Evolutionary conservation across 176 grass and related monocot genomes (phyloP), one percentile per base, ranked within the genome.

Genomic region (Eragrostis curvula): DNA sequence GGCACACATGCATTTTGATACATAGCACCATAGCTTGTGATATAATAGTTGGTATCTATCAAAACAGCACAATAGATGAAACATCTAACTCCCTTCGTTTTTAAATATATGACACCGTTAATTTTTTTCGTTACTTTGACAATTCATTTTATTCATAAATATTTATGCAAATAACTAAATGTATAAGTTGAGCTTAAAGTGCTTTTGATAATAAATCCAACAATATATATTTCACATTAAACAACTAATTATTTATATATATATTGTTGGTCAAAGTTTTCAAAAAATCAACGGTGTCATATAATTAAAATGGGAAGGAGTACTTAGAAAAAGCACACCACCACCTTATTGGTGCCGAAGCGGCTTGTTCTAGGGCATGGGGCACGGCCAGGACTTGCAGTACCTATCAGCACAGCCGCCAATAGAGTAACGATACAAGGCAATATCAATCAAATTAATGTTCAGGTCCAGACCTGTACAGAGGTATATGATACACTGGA

Each of bases 391-490:
- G 63, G 8, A 42, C 29, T 30, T 18, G 2, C 2, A 67, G 12
- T 73, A 73, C 9, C 41, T 42, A 79, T 79, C 5, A 47, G 81
- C 40, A 60, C 59, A 79, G 18, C 3, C n/a, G 6, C 16, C 72
- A 77, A 18, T 71, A 52, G 48, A 71, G 47, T 71, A 76, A 77
- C 73, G 66, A 86, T 90, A 73, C 84, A 83, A 30, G 84, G 60
- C 74, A 52, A 51, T 86, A 83, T 86, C 80, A 87, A 87, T 85
- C 87, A 91, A 91, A 94, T 91, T 85, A 82, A 87, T 86, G 50
- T 89, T 89, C 89, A 89, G 84, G 89, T 89, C 81, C 89, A 43
- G 89, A 94, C 72, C 89, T 94, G 89, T 94, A 94, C 89, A 94
- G 65, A 61, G 89, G 89, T 92, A 87, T 91, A 87, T 87, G 89